Conservation (phyloP, 2,329 filamentous ascomycete species). For the Bisporella sp. region DNA sequence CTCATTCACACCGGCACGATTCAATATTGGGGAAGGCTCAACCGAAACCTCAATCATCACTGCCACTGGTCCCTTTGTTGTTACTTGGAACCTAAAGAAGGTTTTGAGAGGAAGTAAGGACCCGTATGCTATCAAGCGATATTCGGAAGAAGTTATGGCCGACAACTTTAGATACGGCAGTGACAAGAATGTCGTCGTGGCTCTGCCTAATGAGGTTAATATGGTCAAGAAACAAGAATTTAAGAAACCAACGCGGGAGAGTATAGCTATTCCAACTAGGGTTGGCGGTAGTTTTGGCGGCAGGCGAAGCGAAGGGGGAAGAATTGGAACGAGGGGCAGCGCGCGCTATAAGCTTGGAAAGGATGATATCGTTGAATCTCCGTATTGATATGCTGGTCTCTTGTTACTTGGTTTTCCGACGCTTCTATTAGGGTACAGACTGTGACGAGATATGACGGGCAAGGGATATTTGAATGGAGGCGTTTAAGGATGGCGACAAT, state of each 20-base stretch:
- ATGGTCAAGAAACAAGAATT: slow-evolving; percentile 87
- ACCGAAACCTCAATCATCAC: slow-evolving; percentile 94
- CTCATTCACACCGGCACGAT: slow-evolving; percentile 83
- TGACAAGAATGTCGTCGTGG: slow-evolving; percentile 97
- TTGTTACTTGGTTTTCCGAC: too few species aligned
- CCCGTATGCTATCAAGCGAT: slow-evolving; percentile 94
- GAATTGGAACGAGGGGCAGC: slow-evolving; percentile 46
- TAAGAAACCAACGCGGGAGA: slow-evolving; percentile 85
- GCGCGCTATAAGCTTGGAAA: slow-evolving; percentile 67
- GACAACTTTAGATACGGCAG: slow-evolving; percentile 98
- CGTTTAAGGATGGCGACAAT: too few species aligned
- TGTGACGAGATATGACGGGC: too few species aligned
- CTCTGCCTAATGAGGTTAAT: slow-evolving; percentile 93
- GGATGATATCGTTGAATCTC: slow-evolving; percentile 76
- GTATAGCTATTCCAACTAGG: slow-evolving; percentile 57
- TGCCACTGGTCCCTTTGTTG: slow-evolving; percentile 90
- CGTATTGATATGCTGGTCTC: slow-evolving; percentile 36
- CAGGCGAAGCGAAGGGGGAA: slow-evolving; percentile 39
- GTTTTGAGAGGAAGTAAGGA: slow-evolving; percentile 74
- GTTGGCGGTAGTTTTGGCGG: slow-evolving; percentile 33
- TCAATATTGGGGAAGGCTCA: slow-evolving; percentile 79
- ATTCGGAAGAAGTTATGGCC: slow-evolving; percentile 90
- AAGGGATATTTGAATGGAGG: too few species aligned
- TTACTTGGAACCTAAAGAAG: slow-evolving; percentile 95
- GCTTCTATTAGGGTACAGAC: too few species aligned